Base-by-base conservation (phyloP, 441 rosid genomes). In the Pelargonium citronellum region DNA sequence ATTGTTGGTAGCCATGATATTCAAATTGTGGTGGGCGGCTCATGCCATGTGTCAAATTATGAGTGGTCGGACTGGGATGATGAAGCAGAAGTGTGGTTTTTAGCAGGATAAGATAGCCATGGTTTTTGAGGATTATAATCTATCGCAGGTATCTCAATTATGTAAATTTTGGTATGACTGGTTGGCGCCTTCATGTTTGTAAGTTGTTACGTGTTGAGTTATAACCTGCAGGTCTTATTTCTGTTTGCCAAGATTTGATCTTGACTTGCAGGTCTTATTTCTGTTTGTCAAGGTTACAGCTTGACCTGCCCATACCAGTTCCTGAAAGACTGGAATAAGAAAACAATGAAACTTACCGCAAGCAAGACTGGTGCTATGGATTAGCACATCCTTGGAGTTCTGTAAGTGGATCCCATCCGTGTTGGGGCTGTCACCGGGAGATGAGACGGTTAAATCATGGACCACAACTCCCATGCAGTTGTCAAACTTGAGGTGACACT, bases 391-490 rank as follows among this genome's bases (percentile, higher is more conserved):
- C 79, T 72, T 85, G 78, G 99, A 84, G 82, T 92, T 91, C 80
- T 95, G 99, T 47, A 95, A 82, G 81, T 95, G 99, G 75, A 95
- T 88, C 68, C 97, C 99, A 65, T 92, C 99, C 0, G 98, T 95
- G 72, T 95, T 92, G 47, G 97, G 99, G 83, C 98, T 95, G 69
- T 95, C 84, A 4, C 96, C 95, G 1, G 99, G 98, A n/a, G 99
- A 92, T 30, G 89, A 85, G 68, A 88, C 16, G 51, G 16, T 72
- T 15, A 92, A 66, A 72, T 88, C 89, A 75, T 92, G 96, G 20
- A 95, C 96, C 67, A 71, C 68, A 17, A 91, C 97, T 27, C 91
- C 93, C 4, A 82, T 66, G 84, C 96, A 95, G 78, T 91, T 83
- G 75, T 92, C 98, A 47, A 95, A 92, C 82, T 91, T 89, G 77